Percentiles rank a stretch among this genome's conserved stretches.
Conservation (phyloP, 208 protist species). For the Trypanosomatidae sp. region DNA sequence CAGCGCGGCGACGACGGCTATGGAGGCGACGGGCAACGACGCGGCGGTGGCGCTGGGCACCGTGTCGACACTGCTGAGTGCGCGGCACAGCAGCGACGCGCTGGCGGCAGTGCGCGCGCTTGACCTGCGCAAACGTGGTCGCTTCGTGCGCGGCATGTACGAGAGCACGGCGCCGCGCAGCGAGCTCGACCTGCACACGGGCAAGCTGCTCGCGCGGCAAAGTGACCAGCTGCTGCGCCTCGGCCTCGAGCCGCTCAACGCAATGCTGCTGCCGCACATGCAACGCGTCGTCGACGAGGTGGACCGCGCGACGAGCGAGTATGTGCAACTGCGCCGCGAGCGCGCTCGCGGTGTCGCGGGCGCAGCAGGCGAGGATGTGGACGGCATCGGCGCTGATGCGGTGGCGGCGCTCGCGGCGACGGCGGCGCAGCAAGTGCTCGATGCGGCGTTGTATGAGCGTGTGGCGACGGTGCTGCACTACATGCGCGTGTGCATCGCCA, state of each 20-base stretch:
- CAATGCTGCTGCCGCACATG: slow-evolving; percentile 37
- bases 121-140: slow-evolving; percentile 60
- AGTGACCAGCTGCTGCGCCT: slow-evolving; percentile 62
- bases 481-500: too few relatives aligned
- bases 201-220: slow-evolving; percentile 71
- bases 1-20: neutral
- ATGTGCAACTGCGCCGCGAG: slow-evolving; percentile 49
- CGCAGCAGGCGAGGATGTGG: too few relatives aligned
- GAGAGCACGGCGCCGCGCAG: slow-evolving; percentile 34
- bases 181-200: slow-evolving; percentile 56
- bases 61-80: slow-evolving; percentile 45
- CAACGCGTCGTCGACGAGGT: slow-evolving; percentile 17
- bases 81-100: slow-evolving; percentile 52
- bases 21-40: neutral
- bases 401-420: too few relatives aligned
- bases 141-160: slow-evolving; percentile 65
- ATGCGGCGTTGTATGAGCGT: too few relatives aligned
- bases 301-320: slow-evolving; percentile 42
- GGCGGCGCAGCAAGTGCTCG: too few relatives aligned
- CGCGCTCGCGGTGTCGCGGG: too few relatives aligned
- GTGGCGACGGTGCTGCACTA: too few relatives aligned
- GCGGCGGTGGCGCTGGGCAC: slow-evolving; percentile 39
- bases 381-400: too few relatives aligned
- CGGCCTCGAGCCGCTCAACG: slow-evolving; percentile 71
- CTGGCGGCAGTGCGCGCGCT: slow-evolving; percentile 63